These are phyloP conservation scores for Nidula niveotomentosa DNA, from an alignment of 1,284 basidiomycete genomes.

Conservation along the genomic window DNA sequence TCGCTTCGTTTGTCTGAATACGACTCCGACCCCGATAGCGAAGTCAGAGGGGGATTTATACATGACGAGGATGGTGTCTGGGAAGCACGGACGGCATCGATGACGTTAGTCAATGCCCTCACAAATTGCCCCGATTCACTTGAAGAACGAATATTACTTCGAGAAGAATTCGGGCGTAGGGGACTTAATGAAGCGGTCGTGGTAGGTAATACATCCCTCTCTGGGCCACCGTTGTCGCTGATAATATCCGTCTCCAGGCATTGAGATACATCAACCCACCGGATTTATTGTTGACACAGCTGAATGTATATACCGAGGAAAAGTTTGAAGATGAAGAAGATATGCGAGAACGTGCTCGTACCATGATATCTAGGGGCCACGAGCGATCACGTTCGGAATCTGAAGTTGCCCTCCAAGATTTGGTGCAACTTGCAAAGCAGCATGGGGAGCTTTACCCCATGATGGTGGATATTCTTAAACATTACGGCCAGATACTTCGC, in stretches of 20 bases:
- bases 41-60: slow-evolving; percentile 33
- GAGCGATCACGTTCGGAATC: slow-evolving; percentile 44
- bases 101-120: slow-evolving; percentile 82
- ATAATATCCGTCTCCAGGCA: slow-evolving; percentile 40
- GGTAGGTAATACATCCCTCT: slow-evolving; percentile 41
- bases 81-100: slow-evolving; percentile 78
- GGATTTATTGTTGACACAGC: slow-evolving; percentile 69
- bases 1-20: slow-evolving; percentile 59
- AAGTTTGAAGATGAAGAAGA: slow-evolving; percentile 90
- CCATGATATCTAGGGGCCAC: slow-evolving; percentile 38
- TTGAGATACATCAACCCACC: slow-evolving; percentile 78
- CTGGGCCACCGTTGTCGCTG: neutral
- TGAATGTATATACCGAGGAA: slow-evolving; percentile 84
- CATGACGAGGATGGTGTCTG: slow-evolving; percentile 68
- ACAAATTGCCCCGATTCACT: slow-evolving; percentile 76
- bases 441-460: slow-evolving; percentile 56
- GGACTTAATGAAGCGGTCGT: slow-evolving; percentile 84
- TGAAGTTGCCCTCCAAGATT: slow-evolving; percentile 50
- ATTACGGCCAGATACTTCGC: slow-evolving; percentile 55
- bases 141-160: slow-evolving; percentile 75
- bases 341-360: slow-evolving; percentile 61
- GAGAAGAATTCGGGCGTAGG: slow-evolving; percentile 80
- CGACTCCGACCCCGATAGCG: slow-evolving; percentile 26
- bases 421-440: slow-evolving; percentile 56
- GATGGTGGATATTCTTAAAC: slow-evolving; percentile 55